Conservation (phyloP, 169 alveolate genomes). For the Plasmodium gonderi region DNA sequence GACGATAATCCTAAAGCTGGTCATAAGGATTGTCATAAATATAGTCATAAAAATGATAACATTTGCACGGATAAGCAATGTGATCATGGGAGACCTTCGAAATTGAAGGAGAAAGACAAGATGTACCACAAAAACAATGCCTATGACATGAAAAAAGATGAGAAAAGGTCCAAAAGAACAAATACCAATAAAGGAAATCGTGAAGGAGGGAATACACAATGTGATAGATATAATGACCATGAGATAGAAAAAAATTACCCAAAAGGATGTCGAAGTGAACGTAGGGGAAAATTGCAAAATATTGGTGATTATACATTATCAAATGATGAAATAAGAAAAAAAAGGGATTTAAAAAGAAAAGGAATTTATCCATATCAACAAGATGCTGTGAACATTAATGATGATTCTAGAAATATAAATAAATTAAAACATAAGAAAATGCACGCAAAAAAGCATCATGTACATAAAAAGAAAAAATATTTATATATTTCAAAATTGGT, state of each 20-base stretch:
- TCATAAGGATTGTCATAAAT: not conserved
- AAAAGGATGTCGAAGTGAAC: not conserved
- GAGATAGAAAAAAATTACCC: not conserved
- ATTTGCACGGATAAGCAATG: not conserved
- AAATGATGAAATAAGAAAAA: not conserved
- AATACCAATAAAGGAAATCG: not conserved
- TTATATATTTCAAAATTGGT: slow-evolving; percentile 73
- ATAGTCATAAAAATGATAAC: not conserved
- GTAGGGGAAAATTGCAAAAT: not conserved
- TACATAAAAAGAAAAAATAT: slow-evolving; percentile 35
- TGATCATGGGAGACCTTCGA: not conserved
- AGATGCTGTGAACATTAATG: not conserved
- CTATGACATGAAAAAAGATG: not conserved
- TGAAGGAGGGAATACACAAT: not conserved
- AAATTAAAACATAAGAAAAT: slow-evolving; percentile 3
- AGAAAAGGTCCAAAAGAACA: not conserved
- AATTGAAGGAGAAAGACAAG: not conserved
- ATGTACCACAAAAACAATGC: not conserved
- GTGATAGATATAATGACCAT: not conserved
- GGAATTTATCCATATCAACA: not conserved
- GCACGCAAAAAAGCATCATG: slow-evolving; percentile 1
- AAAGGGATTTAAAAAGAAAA: not conserved
- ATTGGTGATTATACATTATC: not conserved
- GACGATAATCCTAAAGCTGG: not conserved
- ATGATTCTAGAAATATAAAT: not conserved